Base-by-base conservation (phyloP, 345 rosid genomes). In the Aquilaria yunnanensis region DNA sequence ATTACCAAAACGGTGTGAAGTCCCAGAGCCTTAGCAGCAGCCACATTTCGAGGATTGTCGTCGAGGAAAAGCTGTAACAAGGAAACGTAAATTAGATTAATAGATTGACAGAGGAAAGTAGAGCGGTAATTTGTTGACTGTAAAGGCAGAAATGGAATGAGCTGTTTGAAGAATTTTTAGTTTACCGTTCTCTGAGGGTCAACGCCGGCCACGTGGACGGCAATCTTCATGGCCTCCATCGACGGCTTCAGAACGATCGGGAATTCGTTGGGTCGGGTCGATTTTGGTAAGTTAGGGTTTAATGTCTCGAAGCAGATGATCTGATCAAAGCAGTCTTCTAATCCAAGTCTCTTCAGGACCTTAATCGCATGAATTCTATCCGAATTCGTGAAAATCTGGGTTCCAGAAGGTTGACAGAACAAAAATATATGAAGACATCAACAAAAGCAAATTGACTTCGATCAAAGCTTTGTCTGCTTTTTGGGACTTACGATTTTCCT, bases 331-430 rank as follows among this genome's bases (percentile, higher is more conserved):
- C 94, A 88, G 66, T 87, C 94, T 67, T 83, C 86, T 59, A 93
- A 50, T 58, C 82, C 92, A 31, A 93, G 54, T 58, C 80, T 78
- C 65, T 74, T 60, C 12, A 93, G 71, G 49, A 70, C 81, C 74
- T 58, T 80, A 5, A 70, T 70, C 45, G 97, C 98, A 72, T 93
- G 97, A 31, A 59, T 70, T 66, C 85, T 76, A 68, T 93, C 98
- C n/a, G 97, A 90, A 71, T 93, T 93, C 55, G 97, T 93, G 71
- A 88, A 93, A 34, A 93, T 88, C 97, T 93, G 68, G 2, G 32
- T 53, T 14, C 29, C 10, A 12, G 0, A 47, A 47, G 43, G 43
- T 37, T 37, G 3, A 7, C 10, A 51, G 14, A 52, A 5, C 30
- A 41, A 29, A 51, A 16, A 9, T 7, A 37, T 8, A 32, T 14